These are phyloP conservation scores for Antitrichia curtipendula DNA, from an alignment of 225 moss, liverwort and hornwort species.

Conservation along the genomic window DNA sequence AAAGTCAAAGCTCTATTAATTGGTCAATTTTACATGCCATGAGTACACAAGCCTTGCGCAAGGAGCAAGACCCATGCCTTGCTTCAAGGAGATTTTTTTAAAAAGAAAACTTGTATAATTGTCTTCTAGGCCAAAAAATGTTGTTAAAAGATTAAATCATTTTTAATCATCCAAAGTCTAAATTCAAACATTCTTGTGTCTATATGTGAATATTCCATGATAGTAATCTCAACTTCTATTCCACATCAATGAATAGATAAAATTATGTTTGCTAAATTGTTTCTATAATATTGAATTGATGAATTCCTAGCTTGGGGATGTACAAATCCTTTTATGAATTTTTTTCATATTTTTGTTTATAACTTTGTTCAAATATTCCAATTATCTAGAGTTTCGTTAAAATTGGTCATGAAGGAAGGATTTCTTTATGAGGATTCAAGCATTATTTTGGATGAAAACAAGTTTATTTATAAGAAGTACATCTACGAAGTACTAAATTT, in stretches of 20 bases:
- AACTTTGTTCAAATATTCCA: background rate
- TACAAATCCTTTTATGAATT: background rate
- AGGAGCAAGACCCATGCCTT: too few species aligned
- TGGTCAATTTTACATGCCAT: too few species aligned
- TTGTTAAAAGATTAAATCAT: too few species aligned
- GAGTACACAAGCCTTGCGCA: too few species aligned
- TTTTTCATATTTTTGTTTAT: background rate
- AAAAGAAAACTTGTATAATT: too few species aligned
- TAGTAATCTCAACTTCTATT: too few species aligned
- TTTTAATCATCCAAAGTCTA: too few species aligned
- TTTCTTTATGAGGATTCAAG: background rate
- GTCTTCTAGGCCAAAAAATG: too few species aligned
- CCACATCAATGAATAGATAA: background rate
- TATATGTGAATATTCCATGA: too few species aligned
- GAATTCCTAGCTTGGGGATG: background rate
- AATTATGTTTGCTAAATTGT: rapidly evolving
- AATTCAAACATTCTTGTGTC: too few species aligned
- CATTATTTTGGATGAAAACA: background rate
- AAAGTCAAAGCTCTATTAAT: background rate
- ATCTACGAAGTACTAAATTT: background rate
- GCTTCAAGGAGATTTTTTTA: too few species aligned
- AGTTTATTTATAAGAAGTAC: background rate
- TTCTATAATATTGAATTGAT: background rate
- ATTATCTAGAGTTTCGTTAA: background rate
- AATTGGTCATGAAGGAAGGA: background rate